Evolutionary conservation across 441 rosid species (phyloP).

Genomic region (Populus hybrid): DNA sequence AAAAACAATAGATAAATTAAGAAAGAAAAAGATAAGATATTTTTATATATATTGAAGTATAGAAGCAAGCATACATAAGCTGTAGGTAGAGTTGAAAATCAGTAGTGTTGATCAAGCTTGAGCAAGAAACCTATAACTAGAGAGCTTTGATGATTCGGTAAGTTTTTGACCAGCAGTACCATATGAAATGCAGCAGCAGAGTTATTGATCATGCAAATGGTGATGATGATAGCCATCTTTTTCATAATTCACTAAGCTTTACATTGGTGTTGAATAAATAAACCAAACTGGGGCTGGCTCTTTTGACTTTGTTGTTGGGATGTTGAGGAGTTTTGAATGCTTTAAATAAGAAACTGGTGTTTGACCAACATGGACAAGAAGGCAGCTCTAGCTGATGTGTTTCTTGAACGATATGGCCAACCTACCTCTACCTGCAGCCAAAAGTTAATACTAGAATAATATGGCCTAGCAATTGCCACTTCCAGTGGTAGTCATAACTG

Average conservation of each 20-base stretch:
- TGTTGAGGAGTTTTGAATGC: not conserved
- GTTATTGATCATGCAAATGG: not conserved
- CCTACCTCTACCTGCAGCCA: not conserved
- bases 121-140: not conserved
- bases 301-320: not conserved
- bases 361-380: not conserved
- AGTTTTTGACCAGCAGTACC: conserved; percentile 25
- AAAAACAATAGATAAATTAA: not conserved
- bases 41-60: not conserved
- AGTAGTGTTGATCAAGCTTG: not conserved
- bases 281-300: not conserved
- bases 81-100: not conserved
- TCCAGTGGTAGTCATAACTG: too few relatives aligned
- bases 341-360: not conserved
- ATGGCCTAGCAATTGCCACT: too few relatives aligned
- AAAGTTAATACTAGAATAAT: too few relatives aligned
- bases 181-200: conserved; percentile 10
- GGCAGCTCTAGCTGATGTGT: not conserved
- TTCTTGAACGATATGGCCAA: not conserved
- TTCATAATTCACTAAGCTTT: conserved; percentile 6
- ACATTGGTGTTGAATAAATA: conserved; percentile 2
- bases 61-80: not conserved
- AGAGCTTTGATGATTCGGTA: conserved; percentile 9
- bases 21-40: not conserved
- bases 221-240: conserved; percentile 18